These are phyloP conservation scores for Sarocladium strictum DNA, from an alignment of 2,329 filamentous ascomycete genomes.

Conservation along the genomic window DNA sequence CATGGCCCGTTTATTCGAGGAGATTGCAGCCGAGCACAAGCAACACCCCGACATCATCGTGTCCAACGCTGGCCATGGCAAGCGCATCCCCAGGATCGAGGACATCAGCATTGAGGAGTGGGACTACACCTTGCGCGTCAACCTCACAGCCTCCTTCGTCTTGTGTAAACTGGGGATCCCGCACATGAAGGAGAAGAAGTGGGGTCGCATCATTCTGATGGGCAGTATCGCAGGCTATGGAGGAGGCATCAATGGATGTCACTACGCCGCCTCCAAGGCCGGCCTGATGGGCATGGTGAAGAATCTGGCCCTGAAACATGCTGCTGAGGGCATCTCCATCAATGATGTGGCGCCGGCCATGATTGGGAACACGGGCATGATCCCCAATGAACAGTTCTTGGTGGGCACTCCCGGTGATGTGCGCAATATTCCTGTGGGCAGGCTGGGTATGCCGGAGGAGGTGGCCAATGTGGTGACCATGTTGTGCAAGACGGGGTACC, in stretches of 20 bases:
- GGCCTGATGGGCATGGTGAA: constrained; percentile 60
- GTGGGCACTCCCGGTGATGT: constrained; percentile 51
- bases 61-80: constrained; percentile 61
- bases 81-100: constrained; percentile 47
- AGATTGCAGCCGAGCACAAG: constrained; percentile 46
- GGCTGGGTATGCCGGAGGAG: constrained; percentile 27
- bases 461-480: constrained; percentile 27
- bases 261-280: constrained; percentile 55
- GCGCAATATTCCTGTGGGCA: constrained; percentile 38
- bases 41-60: constrained; percentile 46
- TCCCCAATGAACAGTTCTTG: constrained; percentile 38
- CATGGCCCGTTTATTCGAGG: constrained; percentile 46
- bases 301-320: constrained; percentile 54
- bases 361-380: constrained; percentile 61
- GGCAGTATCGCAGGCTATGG: constrained; percentile 58
- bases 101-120: constrained; percentile 60
- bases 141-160: constrained; percentile 56
- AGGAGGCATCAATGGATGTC: constrained; percentile 58
- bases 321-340: constrained; percentile 55
- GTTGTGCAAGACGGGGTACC: constrained; percentile 17
- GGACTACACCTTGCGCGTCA: constrained; percentile 56
- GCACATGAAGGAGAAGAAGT: constrained; percentile 51
- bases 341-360: constrained; percentile 65
- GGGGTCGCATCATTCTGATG: constrained; percentile 60
- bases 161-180: constrained; percentile 54